Evolutionary conservation across 805 yeast species (phyloP).

Genomic region (Metschnikowia similis): DNA sequence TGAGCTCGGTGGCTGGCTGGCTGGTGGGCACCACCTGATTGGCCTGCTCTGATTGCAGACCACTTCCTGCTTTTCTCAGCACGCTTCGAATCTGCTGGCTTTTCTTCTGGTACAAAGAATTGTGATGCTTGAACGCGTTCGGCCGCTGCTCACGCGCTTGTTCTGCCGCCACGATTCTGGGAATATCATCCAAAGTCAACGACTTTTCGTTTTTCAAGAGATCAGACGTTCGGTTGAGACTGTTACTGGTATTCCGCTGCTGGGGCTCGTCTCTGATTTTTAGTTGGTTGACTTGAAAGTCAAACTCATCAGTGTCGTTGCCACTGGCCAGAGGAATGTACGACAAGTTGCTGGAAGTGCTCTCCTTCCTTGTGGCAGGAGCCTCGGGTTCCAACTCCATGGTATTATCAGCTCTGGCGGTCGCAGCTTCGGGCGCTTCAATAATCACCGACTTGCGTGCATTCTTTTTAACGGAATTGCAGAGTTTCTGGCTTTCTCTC

Average conservation of each 20-base stretch:
- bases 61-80: conserved; percentile 3
- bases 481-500: conserved; percentile 59
- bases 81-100: conserved; percentile 23
- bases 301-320: conserved; percentile 26
- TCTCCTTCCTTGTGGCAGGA: conserved; percentile 17
- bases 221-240: conserved; percentile 61
- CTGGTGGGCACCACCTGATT: background rate
- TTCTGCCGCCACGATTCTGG: conserved; percentile 94
- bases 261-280: conserved; percentile 36
- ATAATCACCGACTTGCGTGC: conserved; percentile 64
- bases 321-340: conserved; percentile 18
- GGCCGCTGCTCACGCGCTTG: conserved; percentile 93
- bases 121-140: conserved; percentile 83
- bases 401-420: conserved; percentile 27
- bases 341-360: conserved; percentile 27
- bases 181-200: conserved; percentile 91
- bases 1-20: background rate
- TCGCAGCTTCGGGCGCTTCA: conserved; percentile 55
- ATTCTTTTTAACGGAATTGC: conserved; percentile 51
- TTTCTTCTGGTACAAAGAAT: conserved; percentile 36
- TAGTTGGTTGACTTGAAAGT: conserved; percentile 22
- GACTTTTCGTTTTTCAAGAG: conserved; percentile 77
- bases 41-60: conserved; percentile 10
- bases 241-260: conserved; percentile 27
- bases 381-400: conserved; percentile 18